phyloP scores from a whole-genome alignment of 441 rosid species.

The Croton laevigatus region DNA sequence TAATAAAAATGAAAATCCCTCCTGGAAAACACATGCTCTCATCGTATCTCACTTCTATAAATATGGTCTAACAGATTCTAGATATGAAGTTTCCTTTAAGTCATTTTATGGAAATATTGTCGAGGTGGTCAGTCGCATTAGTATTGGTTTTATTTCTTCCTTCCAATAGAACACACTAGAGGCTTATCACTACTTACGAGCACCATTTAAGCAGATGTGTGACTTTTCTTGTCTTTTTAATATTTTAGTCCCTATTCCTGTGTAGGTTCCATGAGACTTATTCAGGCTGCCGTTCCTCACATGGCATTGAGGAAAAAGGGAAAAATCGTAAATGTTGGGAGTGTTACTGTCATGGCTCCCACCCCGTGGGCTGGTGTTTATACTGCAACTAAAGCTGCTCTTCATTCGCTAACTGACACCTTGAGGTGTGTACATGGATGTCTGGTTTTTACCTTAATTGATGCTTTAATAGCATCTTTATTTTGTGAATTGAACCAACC shows the following conservation, averaged over 20 bases:
- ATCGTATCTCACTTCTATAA: no score
- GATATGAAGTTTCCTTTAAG: not conserved
- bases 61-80: not conserved
- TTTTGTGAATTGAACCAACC: not conserved
- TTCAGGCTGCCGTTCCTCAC: constrained; percentile 82
- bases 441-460: not conserved
- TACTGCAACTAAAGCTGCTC: constrained; percentile 76
- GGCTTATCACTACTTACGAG: not conserved
- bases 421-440: constrained; percentile 46
- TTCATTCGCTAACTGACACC: constrained; percentile 74
- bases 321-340: constrained; percentile 70
- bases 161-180: not conserved
- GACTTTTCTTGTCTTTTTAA: not conserved
- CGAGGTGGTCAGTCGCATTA: not conserved
- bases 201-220: not conserved
- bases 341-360: constrained; percentile 57
- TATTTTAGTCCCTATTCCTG: not conserved
- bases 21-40: no score
- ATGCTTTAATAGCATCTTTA: not conserved
- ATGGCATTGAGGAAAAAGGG: constrained; percentile 76
- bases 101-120: not conserved
- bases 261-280: constrained; percentile 59
- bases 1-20: no score
- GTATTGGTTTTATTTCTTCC: not conserved
- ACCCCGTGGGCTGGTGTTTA: constrained; percentile 82